Conservation (phyloP, 305 asterid genomes). For the Solanum aculeatissimum region DNA sequence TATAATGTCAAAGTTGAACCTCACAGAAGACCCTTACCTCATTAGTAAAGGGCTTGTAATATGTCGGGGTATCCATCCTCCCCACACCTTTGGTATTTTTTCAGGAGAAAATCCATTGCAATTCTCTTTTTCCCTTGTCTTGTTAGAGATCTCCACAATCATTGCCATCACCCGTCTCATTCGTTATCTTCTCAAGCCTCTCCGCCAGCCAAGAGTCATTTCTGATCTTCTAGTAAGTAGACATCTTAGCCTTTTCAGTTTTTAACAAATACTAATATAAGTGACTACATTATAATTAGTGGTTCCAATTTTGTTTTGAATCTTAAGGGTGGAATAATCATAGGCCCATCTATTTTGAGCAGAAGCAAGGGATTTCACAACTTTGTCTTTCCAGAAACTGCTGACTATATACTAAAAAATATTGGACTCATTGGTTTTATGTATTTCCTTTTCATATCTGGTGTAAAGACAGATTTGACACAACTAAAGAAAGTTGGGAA, state of each 20-base stretch:
- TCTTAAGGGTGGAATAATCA: constrained; percentile 55
- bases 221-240: constrained; percentile 23
- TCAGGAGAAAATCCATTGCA: constrained; percentile 57
- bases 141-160: constrained; percentile 25
- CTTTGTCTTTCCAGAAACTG: constrained; percentile 42
- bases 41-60: neutral
- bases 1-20: neutral
- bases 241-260: neutral
- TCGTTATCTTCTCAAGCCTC: constrained; percentile 53
- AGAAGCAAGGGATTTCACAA: constrained; percentile 27
- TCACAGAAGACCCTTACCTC: neutral
- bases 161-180: constrained; percentile 22
- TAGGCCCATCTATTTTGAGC: constrained; percentile 62
- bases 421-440: constrained; percentile 54
- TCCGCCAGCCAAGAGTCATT: constrained; percentile 53
- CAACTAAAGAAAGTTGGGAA: constrained; percentile 21
- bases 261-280: neutral
- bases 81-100: constrained; percentile 44
- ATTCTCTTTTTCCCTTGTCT: constrained; percentile 36
- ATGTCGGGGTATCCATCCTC: neutral
- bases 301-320: neutral
- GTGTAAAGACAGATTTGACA: constrained; percentile 48
- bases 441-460: constrained; percentile 62
- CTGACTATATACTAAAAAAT: constrained; percentile 31
- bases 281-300: neutral